Evolutionary conservation across 176 grass and related monocot genomes (phyloP).

Genomic region (Phoenix roebelenii): DNA sequence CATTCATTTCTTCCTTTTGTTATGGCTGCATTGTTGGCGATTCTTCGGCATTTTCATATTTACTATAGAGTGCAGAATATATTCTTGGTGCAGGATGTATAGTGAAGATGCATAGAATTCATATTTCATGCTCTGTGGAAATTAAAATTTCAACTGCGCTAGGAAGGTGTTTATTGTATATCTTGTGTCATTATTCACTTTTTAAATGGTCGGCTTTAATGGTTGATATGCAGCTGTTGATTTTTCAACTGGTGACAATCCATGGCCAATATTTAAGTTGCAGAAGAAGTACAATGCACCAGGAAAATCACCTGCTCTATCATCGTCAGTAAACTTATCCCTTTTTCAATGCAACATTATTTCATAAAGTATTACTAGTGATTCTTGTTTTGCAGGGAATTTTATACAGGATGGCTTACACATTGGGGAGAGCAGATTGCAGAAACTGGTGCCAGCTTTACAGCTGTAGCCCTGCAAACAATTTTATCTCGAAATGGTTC

Average conservation of each 20-base stretch:
- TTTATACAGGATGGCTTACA: constrained; percentile 97
- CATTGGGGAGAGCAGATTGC: constrained; percentile 79
- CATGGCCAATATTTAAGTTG: constrained; percentile 63
- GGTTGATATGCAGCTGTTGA: constrained; percentile 64
- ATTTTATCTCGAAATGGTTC: constrained; percentile 86
- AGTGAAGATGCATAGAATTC: too few relatives aligned
- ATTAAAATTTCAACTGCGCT: too few relatives aligned
- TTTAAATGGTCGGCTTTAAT: not conserved
- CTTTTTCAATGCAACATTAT: not conserved
- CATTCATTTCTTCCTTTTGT: too few relatives aligned
- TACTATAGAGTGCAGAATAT: too few relatives aligned
- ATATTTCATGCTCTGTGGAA: too few relatives aligned
- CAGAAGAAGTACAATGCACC: constrained; percentile 87
- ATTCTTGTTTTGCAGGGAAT: constrained; percentile 51
- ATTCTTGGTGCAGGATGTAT: too few relatives aligned
- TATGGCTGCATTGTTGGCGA: too few relatives aligned
- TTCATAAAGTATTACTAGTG: constrained; percentile 8
- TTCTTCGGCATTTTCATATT: too few relatives aligned
- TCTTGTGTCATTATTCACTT: too few relatives aligned
- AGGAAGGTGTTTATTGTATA: too few relatives aligned
- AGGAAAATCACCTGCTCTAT: constrained; percentile 83
- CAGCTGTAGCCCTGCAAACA: constrained; percentile 51
- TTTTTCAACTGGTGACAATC: constrained; percentile 70
- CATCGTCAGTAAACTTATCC: constrained; percentile 43
- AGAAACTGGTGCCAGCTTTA: constrained; percentile 48